phyloP scores from a whole-genome alignment of 176 grass and related monocot genomes.

The Chloris gayana region DNA sequence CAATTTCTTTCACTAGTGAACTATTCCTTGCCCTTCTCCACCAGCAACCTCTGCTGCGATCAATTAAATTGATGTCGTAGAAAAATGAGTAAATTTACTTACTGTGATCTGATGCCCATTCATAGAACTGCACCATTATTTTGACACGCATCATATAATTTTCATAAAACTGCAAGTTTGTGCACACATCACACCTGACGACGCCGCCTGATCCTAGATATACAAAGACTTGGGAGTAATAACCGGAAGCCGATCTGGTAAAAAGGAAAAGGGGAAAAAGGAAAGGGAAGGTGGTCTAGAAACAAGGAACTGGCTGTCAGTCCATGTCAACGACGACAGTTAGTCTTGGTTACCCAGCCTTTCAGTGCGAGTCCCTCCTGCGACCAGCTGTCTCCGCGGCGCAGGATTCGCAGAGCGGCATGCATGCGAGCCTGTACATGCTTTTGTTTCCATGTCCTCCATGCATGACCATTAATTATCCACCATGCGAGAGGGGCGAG shows the following conservation, averaged over 20 bases:
- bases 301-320: constrained; percentile 25
- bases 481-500: neutral
- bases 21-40: too few relatives aligned
- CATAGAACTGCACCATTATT: too few relatives aligned
- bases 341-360: constrained; percentile 44
- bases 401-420: constrained; percentile 35
- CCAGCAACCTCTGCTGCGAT: too few relatives aligned
- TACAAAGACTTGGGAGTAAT: neutral
- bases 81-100: too few relatives aligned
- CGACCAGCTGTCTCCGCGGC: constrained; percentile 8
- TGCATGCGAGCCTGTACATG: constrained; percentile 30
- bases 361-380: constrained; percentile 16
- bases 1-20: too few relatives aligned
- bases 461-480: neutral
- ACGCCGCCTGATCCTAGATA: neutral
- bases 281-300: neutral
- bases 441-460: constrained; percentile 47
- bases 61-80: too few relatives aligned
- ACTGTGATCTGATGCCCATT: too few relatives aligned
- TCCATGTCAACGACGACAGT: constrained; percentile 56
- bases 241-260: neutral
- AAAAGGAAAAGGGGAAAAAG: neutral
- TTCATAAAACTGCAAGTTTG: neutral
- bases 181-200: neutral
- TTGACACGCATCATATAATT: too few relatives aligned